Evolutionary conservation across 305 asterid genomes (phyloP).

Genomic region (Fraxinus greggii): DNA sequence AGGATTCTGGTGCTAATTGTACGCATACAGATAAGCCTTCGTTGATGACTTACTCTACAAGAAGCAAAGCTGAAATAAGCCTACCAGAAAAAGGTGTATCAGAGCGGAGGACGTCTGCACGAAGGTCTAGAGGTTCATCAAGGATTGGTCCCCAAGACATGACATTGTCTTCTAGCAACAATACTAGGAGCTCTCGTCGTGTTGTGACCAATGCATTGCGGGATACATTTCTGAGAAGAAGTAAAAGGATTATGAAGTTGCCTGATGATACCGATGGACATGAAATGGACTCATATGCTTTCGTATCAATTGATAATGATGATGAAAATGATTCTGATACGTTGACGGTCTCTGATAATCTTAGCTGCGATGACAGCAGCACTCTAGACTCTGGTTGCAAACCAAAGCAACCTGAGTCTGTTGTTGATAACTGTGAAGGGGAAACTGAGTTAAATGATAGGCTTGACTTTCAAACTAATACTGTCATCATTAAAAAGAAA

Average conservation of each 20-base stretch:
- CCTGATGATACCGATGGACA: slow-evolving; percentile 62
- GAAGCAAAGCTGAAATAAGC: slow-evolving; percentile 45
- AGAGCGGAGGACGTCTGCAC: slow-evolving; percentile 44
- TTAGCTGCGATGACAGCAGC: slow-evolving; percentile 56
- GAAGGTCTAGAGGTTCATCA: slow-evolving; percentile 63
- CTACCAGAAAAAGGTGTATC: slow-evolving; percentile 40
- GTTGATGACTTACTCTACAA: slow-evolving; percentile 41
- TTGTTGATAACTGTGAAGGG: slow-evolving; percentile 41
- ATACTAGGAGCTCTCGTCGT: slow-evolving; percentile 39
- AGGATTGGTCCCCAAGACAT: slow-evolving; percentile 44
- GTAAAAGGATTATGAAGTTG: slow-evolving; percentile 53
- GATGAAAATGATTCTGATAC: slow-evolving; percentile 70
- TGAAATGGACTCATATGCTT: slow-evolving; percentile 47
- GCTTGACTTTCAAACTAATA: slow-evolving; percentile 61
- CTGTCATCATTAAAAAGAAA: slow-evolving; percentile 62
- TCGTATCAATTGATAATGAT: slow-evolving; percentile 50
- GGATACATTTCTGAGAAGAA: slow-evolving; percentile 60
- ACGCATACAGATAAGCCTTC: slow-evolving; percentile 33
- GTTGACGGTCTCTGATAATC: slow-evolving; percentile 59
- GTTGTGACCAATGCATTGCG: slow-evolving; percentile 33
- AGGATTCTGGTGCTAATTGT: slow-evolving; percentile 39
- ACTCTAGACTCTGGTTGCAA: slow-evolving; percentile 60
- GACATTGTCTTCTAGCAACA: slow-evolving; percentile 31
- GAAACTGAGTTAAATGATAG: slow-evolving; percentile 53
- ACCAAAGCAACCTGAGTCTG: slow-evolving; percentile 36